Evolutionary conservation across 2,329 filamentous ascomycete genomes (phyloP).

Genomic region (Venturia aucupariae): DNA sequence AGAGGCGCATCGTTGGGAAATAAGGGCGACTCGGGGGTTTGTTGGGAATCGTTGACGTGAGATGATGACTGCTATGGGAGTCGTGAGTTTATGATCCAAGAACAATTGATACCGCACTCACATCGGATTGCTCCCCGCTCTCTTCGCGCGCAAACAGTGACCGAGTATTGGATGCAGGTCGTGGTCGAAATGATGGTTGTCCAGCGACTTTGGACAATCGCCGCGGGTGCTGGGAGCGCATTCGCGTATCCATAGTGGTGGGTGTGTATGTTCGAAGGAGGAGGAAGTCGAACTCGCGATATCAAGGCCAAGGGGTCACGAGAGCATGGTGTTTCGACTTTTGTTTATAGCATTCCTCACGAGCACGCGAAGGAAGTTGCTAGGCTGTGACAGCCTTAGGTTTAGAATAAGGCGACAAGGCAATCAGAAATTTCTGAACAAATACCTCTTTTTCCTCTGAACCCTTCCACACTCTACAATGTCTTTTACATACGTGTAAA

Average conservation of each 20-base stretch:
- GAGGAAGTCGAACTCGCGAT: not conserved
- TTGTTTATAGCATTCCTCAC: conserved; percentile 22
- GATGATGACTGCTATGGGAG: not conserved
- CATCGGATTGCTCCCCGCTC: conserved; percentile 1
- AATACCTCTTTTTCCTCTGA: conserved; percentile 31
- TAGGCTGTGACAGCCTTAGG: not conserved
- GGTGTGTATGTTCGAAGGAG: not conserved
- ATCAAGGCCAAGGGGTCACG: not conserved
- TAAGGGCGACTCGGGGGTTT: conserved; percentile 7
- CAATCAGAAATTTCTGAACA: no score
- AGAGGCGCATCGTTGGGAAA: conserved; percentile 42
- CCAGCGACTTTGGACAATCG: not conserved
- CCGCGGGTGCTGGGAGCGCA: not conserved
- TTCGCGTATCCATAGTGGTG: not conserved
- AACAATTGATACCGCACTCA: not conserved
- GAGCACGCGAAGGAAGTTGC: conserved; percentile 30
- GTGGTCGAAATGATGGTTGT: not conserved
- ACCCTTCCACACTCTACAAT: conserved; percentile 40
- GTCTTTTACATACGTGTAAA: conserved; percentile 40
- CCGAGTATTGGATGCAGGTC: not conserved
- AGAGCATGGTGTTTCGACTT: conserved; percentile 18
- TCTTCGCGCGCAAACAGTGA: conserved; percentile 5
- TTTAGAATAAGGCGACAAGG: no score
- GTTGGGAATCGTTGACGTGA: not conserved
- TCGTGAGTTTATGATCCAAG: not conserved